Conservation (phyloP, 1,139 yeast genomes). For the Diutina ranongensis region DNA sequence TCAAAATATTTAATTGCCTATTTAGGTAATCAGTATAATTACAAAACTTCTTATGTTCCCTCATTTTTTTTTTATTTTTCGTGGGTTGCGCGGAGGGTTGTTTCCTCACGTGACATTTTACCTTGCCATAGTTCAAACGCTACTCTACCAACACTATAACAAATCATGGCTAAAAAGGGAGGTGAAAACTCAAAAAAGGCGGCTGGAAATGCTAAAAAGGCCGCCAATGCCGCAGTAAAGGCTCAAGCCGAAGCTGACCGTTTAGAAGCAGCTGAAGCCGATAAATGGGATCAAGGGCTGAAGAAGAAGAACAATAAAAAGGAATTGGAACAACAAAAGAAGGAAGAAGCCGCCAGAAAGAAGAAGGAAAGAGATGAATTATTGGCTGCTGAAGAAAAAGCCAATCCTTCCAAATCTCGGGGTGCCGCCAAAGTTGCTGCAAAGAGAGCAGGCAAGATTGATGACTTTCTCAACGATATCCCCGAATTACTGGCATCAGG, state of each 20-base stretch:
- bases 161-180: constrained; percentile 45
- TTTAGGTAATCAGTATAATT: too few relatives aligned
- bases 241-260: constrained; percentile 39
- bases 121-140: too few relatives aligned
- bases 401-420: constrained; percentile 55
- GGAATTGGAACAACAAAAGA: constrained; percentile 48
- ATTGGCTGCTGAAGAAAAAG: constrained; percentile 51
- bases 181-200: constrained; percentile 55
- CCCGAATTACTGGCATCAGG: constrained; percentile 60
- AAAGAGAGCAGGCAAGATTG: constrained; percentile 52
- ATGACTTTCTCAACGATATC: constrained; percentile 36
- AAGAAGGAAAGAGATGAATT: constrained; percentile 53
- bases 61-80: too few relatives aligned
- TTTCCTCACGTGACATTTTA: too few relatives aligned
- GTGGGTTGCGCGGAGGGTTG: too few relatives aligned
- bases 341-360: constrained; percentile 52
- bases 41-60: too few relatives aligned
- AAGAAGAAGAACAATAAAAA: constrained; percentile 64
- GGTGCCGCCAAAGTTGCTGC: constrained; percentile 65
- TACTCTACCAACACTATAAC: too few relatives aligned
- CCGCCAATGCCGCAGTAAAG: constrained; percentile 54
- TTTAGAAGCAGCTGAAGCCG: constrained; percentile 44
- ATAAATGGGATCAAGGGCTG: constrained; percentile 62
- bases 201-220: constrained; percentile 63
- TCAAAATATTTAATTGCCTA: too few relatives aligned